Evolutionary conservation across 768 basidiomycete species (phyloP).

Genomic region (Pleurotus citrinopileatus): DNA sequence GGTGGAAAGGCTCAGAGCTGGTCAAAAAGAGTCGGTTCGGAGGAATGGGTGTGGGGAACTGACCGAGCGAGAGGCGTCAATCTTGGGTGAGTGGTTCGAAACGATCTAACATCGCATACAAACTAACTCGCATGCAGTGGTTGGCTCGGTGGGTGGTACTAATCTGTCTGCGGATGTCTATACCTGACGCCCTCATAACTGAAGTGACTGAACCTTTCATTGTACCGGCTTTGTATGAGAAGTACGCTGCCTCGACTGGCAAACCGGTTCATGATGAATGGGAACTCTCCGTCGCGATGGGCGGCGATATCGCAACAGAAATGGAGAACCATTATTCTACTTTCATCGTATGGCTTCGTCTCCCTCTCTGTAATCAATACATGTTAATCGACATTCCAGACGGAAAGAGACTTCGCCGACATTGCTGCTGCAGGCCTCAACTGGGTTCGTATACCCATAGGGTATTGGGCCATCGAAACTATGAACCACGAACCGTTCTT

Average conservation of each 20-base stretch:
- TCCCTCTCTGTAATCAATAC: not conserved
- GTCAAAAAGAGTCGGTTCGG: slow-evolving; percentile 66
- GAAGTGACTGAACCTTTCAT: slow-evolving; percentile 81
- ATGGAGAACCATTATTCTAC: slow-evolving; percentile 84
- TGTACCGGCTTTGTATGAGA: slow-evolving; percentile 64
- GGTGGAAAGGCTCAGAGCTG: slow-evolving; percentile 80
- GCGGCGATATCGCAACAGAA: slow-evolving; percentile 57
- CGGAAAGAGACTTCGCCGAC: slow-evolving; percentile 69
- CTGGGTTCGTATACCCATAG: slow-evolving; percentile 82
- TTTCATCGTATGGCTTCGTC: slow-evolving; percentile 60
- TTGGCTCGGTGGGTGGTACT: slow-evolving; percentile 37
- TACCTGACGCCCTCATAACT: not conserved
- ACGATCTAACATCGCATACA: slow-evolving; percentile 9
- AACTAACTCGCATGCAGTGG: slow-evolving; percentile 28
- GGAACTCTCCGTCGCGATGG: slow-evolving; percentile 68
- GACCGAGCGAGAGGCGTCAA: slow-evolving; percentile 55
- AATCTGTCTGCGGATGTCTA: not conserved
- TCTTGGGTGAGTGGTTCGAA: slow-evolving; percentile 46
- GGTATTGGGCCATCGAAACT: slow-evolving; percentile 86
- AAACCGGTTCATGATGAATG: slow-evolving; percentile 66
- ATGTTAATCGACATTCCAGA: slow-evolving; percentile 32
- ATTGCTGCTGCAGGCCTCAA: slow-evolving; percentile 83
- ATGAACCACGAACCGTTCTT: slow-evolving; percentile 79
- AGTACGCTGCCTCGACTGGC: slow-evolving; percentile 42
- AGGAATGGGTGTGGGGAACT: slow-evolving; percentile 70